Conservation (phyloP, 176 grass and related monocot genomes). For the Musa schizocarpa region DNA sequence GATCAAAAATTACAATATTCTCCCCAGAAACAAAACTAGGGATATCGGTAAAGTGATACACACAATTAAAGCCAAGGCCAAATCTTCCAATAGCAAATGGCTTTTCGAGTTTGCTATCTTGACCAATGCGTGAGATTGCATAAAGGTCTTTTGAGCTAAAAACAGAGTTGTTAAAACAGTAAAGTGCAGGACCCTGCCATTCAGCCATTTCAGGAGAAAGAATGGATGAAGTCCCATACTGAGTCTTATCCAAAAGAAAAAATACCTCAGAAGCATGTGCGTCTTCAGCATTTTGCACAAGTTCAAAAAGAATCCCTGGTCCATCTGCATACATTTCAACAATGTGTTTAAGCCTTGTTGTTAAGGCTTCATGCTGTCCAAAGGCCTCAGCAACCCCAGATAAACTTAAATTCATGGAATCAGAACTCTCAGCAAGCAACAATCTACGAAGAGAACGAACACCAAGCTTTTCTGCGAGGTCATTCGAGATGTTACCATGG, state of each 20-base stretch:
- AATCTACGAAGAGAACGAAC: constrained; percentile 85
- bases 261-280: constrained; percentile 94
- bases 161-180: constrained; percentile 92
- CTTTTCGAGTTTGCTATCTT: constrained; percentile 98
- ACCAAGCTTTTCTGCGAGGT: constrained; percentile 89
- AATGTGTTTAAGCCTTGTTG: constrained; percentile 88
- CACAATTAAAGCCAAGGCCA: constrained; percentile 96
- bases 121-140: constrained; percentile 92
- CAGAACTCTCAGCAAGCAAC: constrained; percentile 95
- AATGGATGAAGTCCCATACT: constrained; percentile 92
- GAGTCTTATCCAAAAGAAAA: constrained; percentile 92
- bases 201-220: constrained; percentile 99
- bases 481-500: constrained; percentile 93
- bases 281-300: constrained; percentile 97
- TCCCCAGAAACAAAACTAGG: constrained; percentile 96
- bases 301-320: constrained; percentile 92
- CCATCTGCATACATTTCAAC: constrained; percentile 99
- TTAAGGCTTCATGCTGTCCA: constrained; percentile 96
- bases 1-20: constrained; percentile 98
- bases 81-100: constrained; percentile 96
- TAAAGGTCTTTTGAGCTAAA: constrained; percentile 95
- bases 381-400: constrained; percentile 96
- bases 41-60: constrained; percentile 99
- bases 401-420: constrained; percentile 95
- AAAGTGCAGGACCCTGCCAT: constrained; percentile 97